These are phyloP conservation scores for Gaeumannomyces sp. DNA, from an alignment of 2,329 filamentous ascomycete species.

Conservation along the genomic window DNA sequence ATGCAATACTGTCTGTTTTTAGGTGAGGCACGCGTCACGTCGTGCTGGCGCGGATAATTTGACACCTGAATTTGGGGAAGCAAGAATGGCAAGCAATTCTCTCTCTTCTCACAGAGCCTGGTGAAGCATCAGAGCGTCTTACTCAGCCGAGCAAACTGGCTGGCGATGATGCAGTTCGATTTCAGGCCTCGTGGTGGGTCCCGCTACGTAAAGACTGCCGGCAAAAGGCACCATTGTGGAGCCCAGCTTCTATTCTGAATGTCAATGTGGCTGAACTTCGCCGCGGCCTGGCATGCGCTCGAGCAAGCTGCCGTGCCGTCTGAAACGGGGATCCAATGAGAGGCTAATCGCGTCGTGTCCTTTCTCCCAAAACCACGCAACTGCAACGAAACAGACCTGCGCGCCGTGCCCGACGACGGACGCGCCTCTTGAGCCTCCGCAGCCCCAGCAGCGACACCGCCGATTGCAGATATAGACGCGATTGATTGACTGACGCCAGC, in stretches of 20 bases:
- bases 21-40: too few relatives aligned
- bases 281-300: too few relatives aligned
- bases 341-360: conserved; percentile 34
- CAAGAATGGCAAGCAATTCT: background rate
- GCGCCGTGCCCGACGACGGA: conserved; percentile 1
- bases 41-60: too few relatives aligned
- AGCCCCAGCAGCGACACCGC: background rate
- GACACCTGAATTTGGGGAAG: background rate
- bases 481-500: conserved; percentile 2
- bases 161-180: background rate
- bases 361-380: conserved; percentile 23
- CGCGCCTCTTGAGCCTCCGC: background rate
- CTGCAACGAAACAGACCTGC: conserved; percentile 5
- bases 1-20: too few relatives aligned
- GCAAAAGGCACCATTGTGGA: background rate
- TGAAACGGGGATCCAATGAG: conserved; percentile 27
- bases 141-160: background rate
- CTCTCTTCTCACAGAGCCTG: background rate
- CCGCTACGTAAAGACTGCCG: background rate
- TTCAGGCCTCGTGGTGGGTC: background rate
- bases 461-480: background rate
- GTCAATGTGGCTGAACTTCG: background rate
- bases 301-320: background rate
- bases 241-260: background rate
- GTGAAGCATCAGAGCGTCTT: background rate